These are phyloP conservation scores for Lanmaoa rubissima DNA, from an alignment of 768 basidiomycete genomes.

Conservation along the genomic window DNA sequence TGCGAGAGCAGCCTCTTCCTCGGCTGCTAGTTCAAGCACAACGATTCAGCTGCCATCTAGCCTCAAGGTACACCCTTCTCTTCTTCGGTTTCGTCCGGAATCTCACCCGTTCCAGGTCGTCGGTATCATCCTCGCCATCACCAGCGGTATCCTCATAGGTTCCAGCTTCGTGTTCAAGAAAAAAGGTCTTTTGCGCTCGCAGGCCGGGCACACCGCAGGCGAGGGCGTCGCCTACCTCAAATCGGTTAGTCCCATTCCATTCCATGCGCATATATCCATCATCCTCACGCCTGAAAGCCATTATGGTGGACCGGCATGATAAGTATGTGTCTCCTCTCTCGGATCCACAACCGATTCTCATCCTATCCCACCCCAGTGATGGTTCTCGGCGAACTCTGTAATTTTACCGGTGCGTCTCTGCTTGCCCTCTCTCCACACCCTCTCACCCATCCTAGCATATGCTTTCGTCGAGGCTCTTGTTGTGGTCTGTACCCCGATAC, in stretches of 20 bases:
- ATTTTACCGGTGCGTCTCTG: constrained; percentile 67
- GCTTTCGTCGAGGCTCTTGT: constrained; percentile 91
- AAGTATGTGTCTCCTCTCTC: constrained; percentile 38
- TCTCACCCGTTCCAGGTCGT: constrained; percentile 49
- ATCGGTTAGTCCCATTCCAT: constrained; percentile 54
- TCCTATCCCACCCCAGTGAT: constrained; percentile 54
- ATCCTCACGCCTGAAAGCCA: constrained; percentile 38
- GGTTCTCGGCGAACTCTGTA: constrained; percentile 88
- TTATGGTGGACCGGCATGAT: constrained; percentile 97
- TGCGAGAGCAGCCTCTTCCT: constrained; percentile 35
- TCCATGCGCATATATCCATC: constrained; percentile 5
- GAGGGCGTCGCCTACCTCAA: constrained; percentile 95
- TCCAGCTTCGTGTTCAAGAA: constrained; percentile 97
- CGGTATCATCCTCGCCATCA: constrained; percentile 72
- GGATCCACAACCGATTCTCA: not conserved
- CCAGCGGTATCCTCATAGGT: constrained; percentile 87
- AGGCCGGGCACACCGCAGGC: constrained; percentile 75
- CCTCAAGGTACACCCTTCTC: constrained; percentile 45
- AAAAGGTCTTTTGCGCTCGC: constrained; percentile 80
- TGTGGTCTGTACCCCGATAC: constrained; percentile 56
- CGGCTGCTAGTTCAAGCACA: constrained; percentile 36
- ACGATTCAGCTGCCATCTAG: constrained; percentile 40
- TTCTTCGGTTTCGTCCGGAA: not conserved
- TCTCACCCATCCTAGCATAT: constrained; percentile 50
- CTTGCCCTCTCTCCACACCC: not conserved